phyloP scores from a whole-genome alignment of 345 rosid species.

The Jatropha curcas region DNA sequence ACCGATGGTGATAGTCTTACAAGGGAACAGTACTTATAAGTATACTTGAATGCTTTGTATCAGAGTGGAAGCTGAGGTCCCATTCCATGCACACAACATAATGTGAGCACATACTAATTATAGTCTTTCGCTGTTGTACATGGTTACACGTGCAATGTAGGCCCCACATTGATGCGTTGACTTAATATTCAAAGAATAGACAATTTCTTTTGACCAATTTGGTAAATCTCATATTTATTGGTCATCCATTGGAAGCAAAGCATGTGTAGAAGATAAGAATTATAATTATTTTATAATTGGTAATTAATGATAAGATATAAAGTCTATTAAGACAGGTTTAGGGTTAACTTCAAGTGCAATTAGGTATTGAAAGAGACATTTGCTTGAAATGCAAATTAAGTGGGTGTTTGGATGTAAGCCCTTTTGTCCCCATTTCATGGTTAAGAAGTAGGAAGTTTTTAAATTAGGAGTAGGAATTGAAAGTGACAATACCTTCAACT shows the following conservation, averaged over 20 bases:
- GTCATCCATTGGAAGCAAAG: slow-evolving; percentile 24
- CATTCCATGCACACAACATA: not conserved
- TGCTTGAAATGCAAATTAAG: not conserved
- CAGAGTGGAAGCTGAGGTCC: slow-evolving; percentile 17
- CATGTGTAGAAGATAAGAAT: not conserved
- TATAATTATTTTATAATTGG: not conserved
- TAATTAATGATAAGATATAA: slow-evolving; percentile 25
- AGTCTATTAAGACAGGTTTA: slow-evolving; percentile 13
- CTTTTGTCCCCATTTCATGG: not conserved
- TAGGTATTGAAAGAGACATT: not conserved
- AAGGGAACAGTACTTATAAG: not conserved
- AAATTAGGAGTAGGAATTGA: not conserved
- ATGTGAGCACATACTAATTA: slow-evolving; percentile 18
- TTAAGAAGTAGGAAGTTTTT: not conserved
- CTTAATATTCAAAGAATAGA: slow-evolving; percentile 24
- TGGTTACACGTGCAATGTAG: slow-evolving; percentile 51
- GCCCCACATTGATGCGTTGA: slow-evolving; percentile 32
- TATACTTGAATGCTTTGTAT: slow-evolving; percentile 1
- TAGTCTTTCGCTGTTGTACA: slow-evolving; percentile 18
- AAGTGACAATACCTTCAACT: slow-evolving; percentile 6
- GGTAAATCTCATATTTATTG: slow-evolving; percentile 9
- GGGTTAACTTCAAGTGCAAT: slow-evolving; percentile 21
- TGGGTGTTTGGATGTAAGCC: not conserved
- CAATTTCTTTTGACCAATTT: slow-evolving; percentile 11
- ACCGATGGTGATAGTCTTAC: slow-evolving; percentile 6